These are phyloP conservation scores for Cucurbita maxima DNA, from an alignment of 306 rosid genomes.

Conservation along the genomic window DNA sequence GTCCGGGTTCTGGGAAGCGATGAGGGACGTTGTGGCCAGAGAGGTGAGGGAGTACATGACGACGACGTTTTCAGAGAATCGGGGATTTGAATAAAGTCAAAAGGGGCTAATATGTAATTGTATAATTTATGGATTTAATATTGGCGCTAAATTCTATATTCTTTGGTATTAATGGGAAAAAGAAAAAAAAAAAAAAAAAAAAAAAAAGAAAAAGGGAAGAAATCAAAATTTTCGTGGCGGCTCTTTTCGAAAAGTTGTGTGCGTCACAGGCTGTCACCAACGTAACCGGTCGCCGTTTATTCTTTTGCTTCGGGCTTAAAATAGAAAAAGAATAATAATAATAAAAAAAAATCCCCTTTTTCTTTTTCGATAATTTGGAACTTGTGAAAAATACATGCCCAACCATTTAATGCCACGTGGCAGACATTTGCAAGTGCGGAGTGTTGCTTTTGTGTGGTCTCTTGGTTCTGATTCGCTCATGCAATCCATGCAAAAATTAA, in stretches of 20 bases:
- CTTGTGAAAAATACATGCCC: not conserved
- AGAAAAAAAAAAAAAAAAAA: too few species aligned
- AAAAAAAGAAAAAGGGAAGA: not conserved
- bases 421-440: not conserved
- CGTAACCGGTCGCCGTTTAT: not conserved
- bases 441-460: not conserved
- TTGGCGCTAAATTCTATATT: not conserved
- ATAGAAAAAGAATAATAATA: not conserved
- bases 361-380: not conserved
- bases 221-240: not conserved
- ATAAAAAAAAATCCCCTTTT: not conserved
- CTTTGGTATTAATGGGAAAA: not conserved
- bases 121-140: not conserved
- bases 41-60: constrained; percentile 78
- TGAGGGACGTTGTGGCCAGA: constrained; percentile 72
- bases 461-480: not conserved
- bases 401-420: not conserved
- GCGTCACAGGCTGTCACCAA: constrained; percentile 16
- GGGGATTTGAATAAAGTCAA: constrained; percentile 16
- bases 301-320: not conserved
- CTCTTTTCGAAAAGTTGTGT: not conserved
- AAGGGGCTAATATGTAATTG: not conserved
- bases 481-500: constrained; percentile 1
- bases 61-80: constrained; percentile 43
- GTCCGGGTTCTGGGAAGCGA: constrained; percentile 65